A percentile compares a stretch with the other conserved stretches of the same genome.
Evolutionary conservation across 148 eudicot species (phyloP).

Genomic region (Dianthus caryophyllus): DNA sequence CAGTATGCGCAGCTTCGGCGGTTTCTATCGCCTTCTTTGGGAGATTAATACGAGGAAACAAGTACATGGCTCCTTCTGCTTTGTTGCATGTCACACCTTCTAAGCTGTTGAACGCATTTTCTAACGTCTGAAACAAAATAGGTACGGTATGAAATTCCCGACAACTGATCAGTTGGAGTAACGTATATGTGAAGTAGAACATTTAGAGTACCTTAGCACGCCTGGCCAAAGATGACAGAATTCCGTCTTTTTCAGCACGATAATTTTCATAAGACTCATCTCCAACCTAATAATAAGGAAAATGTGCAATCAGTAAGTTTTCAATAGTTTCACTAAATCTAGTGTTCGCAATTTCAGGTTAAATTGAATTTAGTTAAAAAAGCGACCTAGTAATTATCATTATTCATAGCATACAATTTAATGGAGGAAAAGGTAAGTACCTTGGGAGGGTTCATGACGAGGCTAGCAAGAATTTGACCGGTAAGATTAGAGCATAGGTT

Average conservation of each 20-base stretch:
- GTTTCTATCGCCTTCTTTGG: conserved; percentile 76
- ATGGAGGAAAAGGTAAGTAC: conserved; percentile 27
- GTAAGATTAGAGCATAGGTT: conserved; percentile 85
- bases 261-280: conserved; percentile 82
- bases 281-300: conserved; percentile 55
- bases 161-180: not conserved
- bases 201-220: conserved; percentile 73
- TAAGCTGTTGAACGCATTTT: conserved; percentile 73
- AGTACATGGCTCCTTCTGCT: conserved; percentile 98
- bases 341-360: not conserved
- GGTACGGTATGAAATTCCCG: not conserved
- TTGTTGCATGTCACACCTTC: conserved; percentile 91
- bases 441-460: conserved; percentile 95
- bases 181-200: not conserved
- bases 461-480: conserved; percentile 93
- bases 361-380: not conserved
- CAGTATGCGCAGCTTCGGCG: conserved; percentile 60
- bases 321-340: not conserved
- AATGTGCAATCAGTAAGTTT: not conserved
- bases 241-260: conserved; percentile 73
- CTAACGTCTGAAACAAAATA: conserved; percentile 47
- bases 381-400: too few relatives aligned
- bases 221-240: conserved; percentile 77
- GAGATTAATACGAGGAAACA: conserved; percentile 67
- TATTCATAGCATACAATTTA: not conserved